A percentile compares a stretch with the other conserved stretches of the same genome.
phyloP scores from a whole-genome alignment of 306 rosid genomes.

The Vigna nakashimae region DNA sequence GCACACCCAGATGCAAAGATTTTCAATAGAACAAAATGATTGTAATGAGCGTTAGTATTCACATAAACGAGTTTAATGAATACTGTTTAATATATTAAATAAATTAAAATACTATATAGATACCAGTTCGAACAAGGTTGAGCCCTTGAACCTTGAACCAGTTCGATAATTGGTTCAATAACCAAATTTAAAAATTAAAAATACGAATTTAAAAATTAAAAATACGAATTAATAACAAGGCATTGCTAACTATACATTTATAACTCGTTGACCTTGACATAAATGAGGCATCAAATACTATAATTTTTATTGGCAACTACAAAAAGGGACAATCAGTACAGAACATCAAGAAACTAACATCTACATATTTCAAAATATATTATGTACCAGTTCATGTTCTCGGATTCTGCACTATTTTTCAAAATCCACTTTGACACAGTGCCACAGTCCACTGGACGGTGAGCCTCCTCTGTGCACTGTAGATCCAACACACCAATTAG shows the following conservation, averaged over 20 bases:
- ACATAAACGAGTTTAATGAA: not conserved
- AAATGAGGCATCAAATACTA: constrained; percentile 17
- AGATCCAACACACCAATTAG: constrained; percentile 37
- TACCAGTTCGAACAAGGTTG: not conserved
- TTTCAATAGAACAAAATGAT: not conserved
- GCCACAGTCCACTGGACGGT: constrained; percentile 86
- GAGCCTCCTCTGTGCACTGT: constrained; percentile 83
- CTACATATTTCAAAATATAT: constrained; percentile 28
- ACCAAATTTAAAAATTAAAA: not conserved
- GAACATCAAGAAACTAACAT: constrained; percentile 21
- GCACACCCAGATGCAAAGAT: no score
- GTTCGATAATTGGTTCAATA: not conserved
- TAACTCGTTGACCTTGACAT: constrained; percentile 5
- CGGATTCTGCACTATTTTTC: constrained; percentile 80
- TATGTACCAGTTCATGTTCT: constrained; percentile 73
- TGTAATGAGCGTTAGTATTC: not conserved
- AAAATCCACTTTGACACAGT: constrained; percentile 73
- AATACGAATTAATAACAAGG: not conserved
- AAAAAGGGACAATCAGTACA: not conserved
- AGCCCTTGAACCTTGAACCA: no score
- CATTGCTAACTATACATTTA: not conserved
- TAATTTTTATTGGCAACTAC: not conserved
- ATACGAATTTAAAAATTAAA: not conserved
- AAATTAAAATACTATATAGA: no score
- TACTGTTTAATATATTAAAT: not conserved